Base-by-base conservation (phyloP, 768 basidiomycete genomes). In the Agaricus subrufescens region DNA sequence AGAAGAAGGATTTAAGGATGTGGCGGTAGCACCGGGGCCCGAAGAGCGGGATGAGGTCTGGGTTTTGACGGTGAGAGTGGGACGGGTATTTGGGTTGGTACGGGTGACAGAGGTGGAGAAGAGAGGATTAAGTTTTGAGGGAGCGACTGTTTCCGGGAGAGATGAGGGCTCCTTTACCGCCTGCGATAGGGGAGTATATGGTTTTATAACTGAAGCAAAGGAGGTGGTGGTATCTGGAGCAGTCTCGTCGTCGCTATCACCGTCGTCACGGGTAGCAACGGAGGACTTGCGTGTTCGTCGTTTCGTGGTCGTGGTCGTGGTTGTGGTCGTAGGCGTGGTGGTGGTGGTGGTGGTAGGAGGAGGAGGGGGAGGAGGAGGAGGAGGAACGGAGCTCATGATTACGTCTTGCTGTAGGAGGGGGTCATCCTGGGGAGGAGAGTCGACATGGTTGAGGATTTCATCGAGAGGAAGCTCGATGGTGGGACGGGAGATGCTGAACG, bases 381-480 rank as follows among this genome's bases (percentile, higher is more conserved):
- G 60, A 27, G 14, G 54, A 30, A 47, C 54, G 56, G 42, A 30
- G 3, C 50, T 47, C 19, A 19, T 19, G 19, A 46, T 25, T 61
- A 50, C 34, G 19, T 52, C 38, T 46, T 49, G 47, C 25, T 31
- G 15, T 59, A 54, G 45, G 57, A 48, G 34, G 53, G 44, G 58
- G 61, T 62, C 40, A 61, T 31, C 26, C 66, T 66, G 39, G 62
- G 66, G 68, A 44, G 62, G 55, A 19, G 68, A 59, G 27, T 77
- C 83, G 63, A 76, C 74, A 52, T 70, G 71, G 59, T 78, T 76
- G 19, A 19, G 19, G 19, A 19, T 19, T 19, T 94, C 90, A 61
- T 94, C 90, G n/a, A 93, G 80, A 4, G 87, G 86, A 27, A 92
- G 82, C 66, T 93, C 90, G 64, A 92, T 91, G 43, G 91, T 92